Evolutionary conservation across 2,329 filamentous ascomycete genomes (phyloP).

Genomic region (Pyrenophora graminea): DNA sequence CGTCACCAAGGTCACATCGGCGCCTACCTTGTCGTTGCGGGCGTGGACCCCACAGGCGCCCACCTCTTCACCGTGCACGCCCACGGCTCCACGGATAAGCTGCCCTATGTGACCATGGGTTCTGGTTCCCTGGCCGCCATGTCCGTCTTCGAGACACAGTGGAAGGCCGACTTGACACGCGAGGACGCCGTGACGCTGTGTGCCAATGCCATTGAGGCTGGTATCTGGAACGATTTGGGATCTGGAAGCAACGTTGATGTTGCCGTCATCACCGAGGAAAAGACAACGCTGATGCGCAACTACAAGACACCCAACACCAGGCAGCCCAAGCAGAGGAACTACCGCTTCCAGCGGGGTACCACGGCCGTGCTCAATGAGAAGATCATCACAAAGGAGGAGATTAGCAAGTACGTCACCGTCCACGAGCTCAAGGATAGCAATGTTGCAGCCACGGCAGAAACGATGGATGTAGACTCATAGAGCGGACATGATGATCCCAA

Average conservation of each 20-base stretch:
- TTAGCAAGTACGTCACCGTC: constrained; percentile 91
- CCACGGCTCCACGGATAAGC: constrained; percentile 97
- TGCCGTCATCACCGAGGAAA: constrained; percentile 90
- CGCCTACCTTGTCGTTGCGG: constrained; percentile 95
- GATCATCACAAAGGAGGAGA: constrained; percentile 90
- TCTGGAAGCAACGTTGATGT: constrained; percentile 98
- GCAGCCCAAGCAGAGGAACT: constrained; percentile 88
- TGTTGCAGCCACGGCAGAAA: constrained; percentile 63
- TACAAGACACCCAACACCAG: constrained; percentile 92
- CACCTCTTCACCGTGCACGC: constrained; percentile 98
- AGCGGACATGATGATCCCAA: neutral
- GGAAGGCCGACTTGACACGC: constrained; percentile 76
- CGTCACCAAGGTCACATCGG: constrained; percentile 97
- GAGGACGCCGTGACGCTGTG: constrained; percentile 83
- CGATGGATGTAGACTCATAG: constrained; percentile 66
- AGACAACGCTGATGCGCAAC: constrained; percentile 91
- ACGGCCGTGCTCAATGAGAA: constrained; percentile 96
- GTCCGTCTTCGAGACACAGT: constrained; percentile 96
- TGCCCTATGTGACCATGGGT: constrained; percentile 99
- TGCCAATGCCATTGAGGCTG: constrained; percentile 86
- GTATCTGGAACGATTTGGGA: constrained; percentile 98
- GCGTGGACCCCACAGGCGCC: constrained; percentile 91
- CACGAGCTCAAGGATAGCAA: constrained; percentile 77
- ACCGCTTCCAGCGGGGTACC: constrained; percentile 87
- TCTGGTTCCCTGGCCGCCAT: constrained; percentile 95